phyloP scores from a whole-genome alignment of 2,329 filamentous ascomycete species.

The Aspergillus ruber region DNA sequence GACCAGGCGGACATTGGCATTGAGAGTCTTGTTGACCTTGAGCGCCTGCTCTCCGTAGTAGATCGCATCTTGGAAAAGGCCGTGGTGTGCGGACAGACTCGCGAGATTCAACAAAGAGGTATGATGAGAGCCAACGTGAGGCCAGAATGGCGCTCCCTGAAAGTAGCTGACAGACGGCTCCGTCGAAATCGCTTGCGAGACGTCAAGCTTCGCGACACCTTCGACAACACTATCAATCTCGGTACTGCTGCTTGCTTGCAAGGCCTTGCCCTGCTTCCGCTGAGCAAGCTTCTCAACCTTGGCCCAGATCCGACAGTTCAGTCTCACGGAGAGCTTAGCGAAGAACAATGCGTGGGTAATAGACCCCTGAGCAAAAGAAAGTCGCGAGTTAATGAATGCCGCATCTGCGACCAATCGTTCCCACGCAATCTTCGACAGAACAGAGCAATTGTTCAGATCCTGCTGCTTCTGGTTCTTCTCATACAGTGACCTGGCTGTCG shows the following conservation, averaged over 20 bases:
- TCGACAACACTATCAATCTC: conserved; percentile 33
- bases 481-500: conserved; percentile 22
- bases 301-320: conserved; percentile 48
- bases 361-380: conserved; percentile 53
- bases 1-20: conserved; percentile 51
- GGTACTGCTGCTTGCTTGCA: conserved; percentile 15
- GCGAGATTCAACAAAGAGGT: conserved; percentile 67
- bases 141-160: conserved; percentile 69
- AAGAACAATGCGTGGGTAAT: conserved; percentile 42
- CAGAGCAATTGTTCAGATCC: conserved; percentile 27
- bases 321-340: conserved; percentile 43
- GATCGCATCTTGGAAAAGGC: conserved; percentile 79
- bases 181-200: conserved; percentile 27
- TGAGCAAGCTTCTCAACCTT: conserved; percentile 42
- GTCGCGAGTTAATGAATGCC: conserved; percentile 57
- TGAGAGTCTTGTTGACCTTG: conserved; percentile 65
- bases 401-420: conserved; percentile 55
- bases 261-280: conserved; percentile 26
- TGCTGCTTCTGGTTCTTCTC: conserved; percentile 26
- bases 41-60: conserved; percentile 82
- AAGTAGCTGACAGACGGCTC: conserved; percentile 41
- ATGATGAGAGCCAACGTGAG: conserved; percentile 66
- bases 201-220: conserved; percentile 33
- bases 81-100: conserved; percentile 71
- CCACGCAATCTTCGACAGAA: conserved; percentile 36